Evolutionary conservation across 1,284 basidiomycete genomes (phyloP), one percentile per base, ranked within the genome.

Genomic region (Cystobasidiaceae sp.): DNA sequence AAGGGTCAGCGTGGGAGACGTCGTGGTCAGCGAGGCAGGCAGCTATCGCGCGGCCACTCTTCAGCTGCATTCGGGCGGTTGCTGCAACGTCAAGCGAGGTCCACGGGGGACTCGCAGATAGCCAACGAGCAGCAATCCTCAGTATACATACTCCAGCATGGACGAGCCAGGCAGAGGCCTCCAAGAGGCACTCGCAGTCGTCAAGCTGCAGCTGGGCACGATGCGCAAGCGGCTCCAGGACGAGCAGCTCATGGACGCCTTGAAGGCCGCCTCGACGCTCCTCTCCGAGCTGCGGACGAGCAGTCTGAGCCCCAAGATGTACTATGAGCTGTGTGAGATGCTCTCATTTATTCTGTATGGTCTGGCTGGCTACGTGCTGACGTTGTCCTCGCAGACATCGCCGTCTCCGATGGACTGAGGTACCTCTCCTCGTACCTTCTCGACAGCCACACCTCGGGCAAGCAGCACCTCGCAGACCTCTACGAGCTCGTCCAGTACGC

Each of bases 401-500:
- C 90, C 68, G 90, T 97, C 50, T 96, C 96, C 77, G 93, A 97
- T 76, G 89, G 90, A 50, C 82, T 97, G 51, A 83, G 93, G 72
- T 86, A 94, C 75, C 84, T 97, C 66, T 92, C 92, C 52, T 68
- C 69, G 7, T 74, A 91, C 78, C 85, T 97, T 68, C 91, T 90
- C 74, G 93, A 96, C 68, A 92, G 91, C 5, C 93, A 97, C 78
- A 85, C 84, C 23, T 85, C 89, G 69, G 86, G 86, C 55, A 85
- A 86, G 75, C 92, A 96, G 75, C 93, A 96, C 73, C 84, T 97
- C 64, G 93, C 93, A 48, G 93, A 97, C 81, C 82, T 97, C 55
- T 97, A 97, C 78, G 93, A 97, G 77, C 85, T 97, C 67, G 93
- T 97, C 33, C 93, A 97, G 83, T 97, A 92, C 76, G 91, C 90